Conservation (phyloP, 1,139 yeast genomes). For the Saccharomyces pastorianus region DNA sequence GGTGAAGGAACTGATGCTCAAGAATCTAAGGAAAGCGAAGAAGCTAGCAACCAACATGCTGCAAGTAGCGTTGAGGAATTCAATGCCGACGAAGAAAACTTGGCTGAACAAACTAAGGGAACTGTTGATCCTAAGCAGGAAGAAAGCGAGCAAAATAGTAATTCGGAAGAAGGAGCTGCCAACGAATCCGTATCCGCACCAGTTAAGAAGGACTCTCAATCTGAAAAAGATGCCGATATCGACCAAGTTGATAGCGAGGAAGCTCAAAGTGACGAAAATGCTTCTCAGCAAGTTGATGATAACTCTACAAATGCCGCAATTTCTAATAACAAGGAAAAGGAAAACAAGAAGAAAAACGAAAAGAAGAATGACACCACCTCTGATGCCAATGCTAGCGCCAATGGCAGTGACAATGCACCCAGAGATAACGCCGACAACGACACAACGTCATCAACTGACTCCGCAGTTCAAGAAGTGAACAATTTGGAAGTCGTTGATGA, state of each 20-base stretch:
- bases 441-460: neutral
- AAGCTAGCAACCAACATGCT: neutral
- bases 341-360: conserved; percentile 12
- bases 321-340: conserved; percentile 9
- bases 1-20: neutral
- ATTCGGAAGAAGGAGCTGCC: conserved; percentile 7
- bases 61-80: neutral
- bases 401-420: neutral
- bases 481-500: conserved; percentile 14
- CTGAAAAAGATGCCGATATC: conserved; percentile 2
- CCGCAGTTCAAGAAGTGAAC: neutral
- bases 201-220: conserved; percentile 3
- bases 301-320: neutral
- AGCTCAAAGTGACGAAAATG: neutral
- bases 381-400: neutral
- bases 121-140: conserved; percentile 1
- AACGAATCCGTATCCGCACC: conserved; percentile 2
- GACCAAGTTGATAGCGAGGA: conserved; percentile 1
- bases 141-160: conserved; percentile 3
- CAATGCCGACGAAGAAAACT: neutral
- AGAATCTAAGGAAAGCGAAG: neutral
- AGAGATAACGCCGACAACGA: neutral
- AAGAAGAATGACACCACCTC: conserved; percentile 9
- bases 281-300: neutral
- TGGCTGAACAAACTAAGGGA: conserved; percentile 3